phyloP scores from a whole-genome alignment of 164 flowering plant species.

The Sextonia rubra region DNA sequence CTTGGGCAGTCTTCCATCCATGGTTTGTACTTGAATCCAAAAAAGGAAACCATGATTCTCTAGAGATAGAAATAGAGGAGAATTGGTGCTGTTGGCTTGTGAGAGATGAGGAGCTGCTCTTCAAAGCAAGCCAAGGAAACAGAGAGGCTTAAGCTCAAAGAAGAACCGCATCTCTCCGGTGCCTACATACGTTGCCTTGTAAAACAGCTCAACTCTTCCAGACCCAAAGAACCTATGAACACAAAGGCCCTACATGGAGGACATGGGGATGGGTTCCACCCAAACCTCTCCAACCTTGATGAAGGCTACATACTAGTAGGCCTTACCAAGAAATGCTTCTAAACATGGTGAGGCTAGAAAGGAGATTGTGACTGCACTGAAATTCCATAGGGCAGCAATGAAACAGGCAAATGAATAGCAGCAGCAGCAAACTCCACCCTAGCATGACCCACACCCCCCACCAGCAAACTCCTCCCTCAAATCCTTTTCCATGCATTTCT shows the following conservation, averaged over 20 bases:
- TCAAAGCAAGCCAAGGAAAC: constrained; percentile 16
- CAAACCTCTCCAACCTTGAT: constrained; percentile 20
- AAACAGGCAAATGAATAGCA: constrained; percentile 61
- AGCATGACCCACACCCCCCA: constrained; percentile 18
- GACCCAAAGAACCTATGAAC: constrained; percentile 46
- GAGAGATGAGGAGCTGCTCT: constrained; percentile 26
- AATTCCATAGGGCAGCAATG: constrained; percentile 84
- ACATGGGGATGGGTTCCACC: constrained; percentile 26
- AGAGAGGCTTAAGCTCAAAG: constrained; percentile 4
- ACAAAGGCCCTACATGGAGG: constrained; percentile 1
- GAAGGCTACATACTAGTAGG: constrained; percentile 70
- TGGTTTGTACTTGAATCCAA: constrained; percentile 31
- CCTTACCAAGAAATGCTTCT: constrained; percentile 89
- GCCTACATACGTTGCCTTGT: constrained; percentile 86
- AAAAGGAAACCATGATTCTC: constrained; percentile 24
- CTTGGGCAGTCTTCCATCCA: constrained; percentile 27
- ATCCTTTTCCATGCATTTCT: constrained; percentile 30
- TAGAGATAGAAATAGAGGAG: constrained; percentile 1
- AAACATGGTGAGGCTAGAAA: constrained; percentile 88
- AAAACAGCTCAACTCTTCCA: constrained; percentile 70
- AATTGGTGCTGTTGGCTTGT: neutral
- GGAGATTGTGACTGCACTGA: constrained; percentile 90
- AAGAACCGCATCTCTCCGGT: constrained; percentile 24
- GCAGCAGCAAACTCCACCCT: constrained; percentile 26
- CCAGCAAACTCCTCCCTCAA: constrained; percentile 19